Conservation (phyloP, 1,284 basidiomycete genomes). For the Rhodotorula glutinis region DNA sequence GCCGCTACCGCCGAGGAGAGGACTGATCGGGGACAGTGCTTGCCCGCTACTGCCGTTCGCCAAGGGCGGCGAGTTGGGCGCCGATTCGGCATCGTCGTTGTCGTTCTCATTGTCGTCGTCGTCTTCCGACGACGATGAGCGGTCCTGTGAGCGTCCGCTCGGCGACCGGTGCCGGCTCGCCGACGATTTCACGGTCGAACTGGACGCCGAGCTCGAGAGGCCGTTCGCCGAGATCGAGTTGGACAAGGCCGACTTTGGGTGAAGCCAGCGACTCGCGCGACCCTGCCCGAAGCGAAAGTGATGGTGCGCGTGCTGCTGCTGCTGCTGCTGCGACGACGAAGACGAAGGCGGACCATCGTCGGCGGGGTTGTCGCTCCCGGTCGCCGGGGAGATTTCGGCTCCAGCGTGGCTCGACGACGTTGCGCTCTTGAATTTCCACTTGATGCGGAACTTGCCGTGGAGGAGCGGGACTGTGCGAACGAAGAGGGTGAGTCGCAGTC, state of each 20-base stretch:
- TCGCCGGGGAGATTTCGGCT: constrained; percentile 1
- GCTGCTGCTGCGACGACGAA: too few species aligned
- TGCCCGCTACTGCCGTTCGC: too few species aligned
- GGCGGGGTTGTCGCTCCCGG: not conserved
- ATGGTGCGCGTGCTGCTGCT: not conserved
- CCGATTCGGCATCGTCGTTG: not conserved
- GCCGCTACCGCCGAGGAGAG: not conserved
- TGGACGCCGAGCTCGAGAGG: not conserved
- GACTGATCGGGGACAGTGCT: not conserved
- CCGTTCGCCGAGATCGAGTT: not conserved
- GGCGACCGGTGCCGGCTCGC: not conserved
- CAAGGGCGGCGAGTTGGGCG: too few species aligned
- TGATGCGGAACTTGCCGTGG: constrained; percentile 32
- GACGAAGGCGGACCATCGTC: not conserved
- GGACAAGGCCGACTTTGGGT: constrained; percentile 9
- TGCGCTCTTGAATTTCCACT: constrained; percentile 39
- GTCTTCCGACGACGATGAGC: constrained; percentile 2
- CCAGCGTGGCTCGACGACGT: constrained; percentile 5
- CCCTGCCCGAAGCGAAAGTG: not conserved
- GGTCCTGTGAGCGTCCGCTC: constrained; percentile 3
- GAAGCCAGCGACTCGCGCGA: constrained; percentile 20
- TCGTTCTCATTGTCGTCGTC: too few species aligned
- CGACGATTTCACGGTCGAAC: not conserved
- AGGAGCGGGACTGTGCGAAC: constrained; percentile 31
- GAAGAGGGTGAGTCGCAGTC: too few species aligned